Conservation (phyloP, 805 yeast genomes). For the Candida koratica region DNA sequence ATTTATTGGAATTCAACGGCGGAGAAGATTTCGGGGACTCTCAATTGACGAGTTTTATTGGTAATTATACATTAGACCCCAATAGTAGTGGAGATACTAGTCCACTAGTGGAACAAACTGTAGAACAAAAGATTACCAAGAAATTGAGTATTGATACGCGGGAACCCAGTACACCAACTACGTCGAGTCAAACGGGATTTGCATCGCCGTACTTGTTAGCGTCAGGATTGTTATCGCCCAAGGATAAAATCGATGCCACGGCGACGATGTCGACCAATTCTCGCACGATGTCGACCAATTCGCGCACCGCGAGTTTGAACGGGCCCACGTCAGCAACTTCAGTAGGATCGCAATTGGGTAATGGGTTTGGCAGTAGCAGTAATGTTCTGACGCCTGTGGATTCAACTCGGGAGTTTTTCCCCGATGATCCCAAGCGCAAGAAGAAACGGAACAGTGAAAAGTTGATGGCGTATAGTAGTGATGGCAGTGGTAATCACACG, state of each 20-base stretch:
- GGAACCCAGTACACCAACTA: slow-evolving; percentile 33
- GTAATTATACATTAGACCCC: slow-evolving; percentile 18
- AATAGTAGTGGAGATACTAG: slow-evolving; percentile 29
- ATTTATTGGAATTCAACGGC: slow-evolving; percentile 14
- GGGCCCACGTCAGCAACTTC: slow-evolving; percentile 1
- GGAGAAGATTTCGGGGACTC: slow-evolving; percentile 14
- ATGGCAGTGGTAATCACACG: slow-evolving; percentile 36
- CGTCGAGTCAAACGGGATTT: slow-evolving; percentile 39
- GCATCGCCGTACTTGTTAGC: slow-evolving; percentile 68
- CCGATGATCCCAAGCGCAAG: slow-evolving; percentile 8
- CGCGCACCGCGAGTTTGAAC: slow-evolving; percentile 11
- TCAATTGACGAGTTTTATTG: slow-evolving; percentile 15
- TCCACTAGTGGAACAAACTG: slow-evolving; percentile 34
- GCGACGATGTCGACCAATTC: slow-evolving; percentile 6
- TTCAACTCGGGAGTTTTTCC: slow-evolving; percentile 14
- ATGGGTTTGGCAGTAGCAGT: slow-evolving; percentile 8
- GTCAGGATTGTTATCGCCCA: slow-evolving; percentile 57
- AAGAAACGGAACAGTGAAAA: slow-evolving; percentile 24
- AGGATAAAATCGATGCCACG: slow-evolving; percentile 18
- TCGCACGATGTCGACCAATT: slow-evolving; percentile 2
- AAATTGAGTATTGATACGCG: slow-evolving; percentile 31
- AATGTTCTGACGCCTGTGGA: slow-evolving; percentile 13
- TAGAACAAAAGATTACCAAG: slow-evolving; percentile 11
- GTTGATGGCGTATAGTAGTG: slow-evolving; percentile 40
- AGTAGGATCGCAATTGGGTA: neutral